Percentiles rank a stretch among this genome's conserved stretches.
phyloP scores from a whole-genome alignment of 2,329 filamentous ascomycete species.

The Eurotiales sp. region DNA sequence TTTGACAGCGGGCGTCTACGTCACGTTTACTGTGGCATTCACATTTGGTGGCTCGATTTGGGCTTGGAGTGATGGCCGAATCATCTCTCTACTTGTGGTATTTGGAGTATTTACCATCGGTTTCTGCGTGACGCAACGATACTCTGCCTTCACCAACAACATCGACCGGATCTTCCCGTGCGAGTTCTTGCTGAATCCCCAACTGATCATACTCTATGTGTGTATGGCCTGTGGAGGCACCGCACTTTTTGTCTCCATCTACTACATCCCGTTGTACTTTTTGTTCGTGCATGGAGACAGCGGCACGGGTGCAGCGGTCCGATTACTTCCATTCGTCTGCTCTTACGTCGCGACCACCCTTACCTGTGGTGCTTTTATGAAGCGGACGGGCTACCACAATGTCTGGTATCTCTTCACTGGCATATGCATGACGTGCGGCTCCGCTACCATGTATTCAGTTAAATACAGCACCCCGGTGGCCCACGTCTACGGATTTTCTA shows the following conservation, averaged over 20 bases:
- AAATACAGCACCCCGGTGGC: conserved; percentile 16
- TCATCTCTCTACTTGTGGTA: conserved; percentile 48
- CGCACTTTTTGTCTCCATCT: conserved; percentile 36
- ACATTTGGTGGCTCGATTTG: conserved; percentile 51
- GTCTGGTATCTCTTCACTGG: conserved; percentile 24
- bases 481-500: conserved; percentile 24
- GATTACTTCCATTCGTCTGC: conserved; percentile 24
- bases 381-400: conserved; percentile 18
- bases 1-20: conserved; percentile 39
- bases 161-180: conserved; percentile 48
- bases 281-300: conserved; percentile 47
- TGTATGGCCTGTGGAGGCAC: conserved; percentile 34
- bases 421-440: conserved; percentile 21
- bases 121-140: conserved; percentile 46
- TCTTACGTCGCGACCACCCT: conserved; percentile 19
- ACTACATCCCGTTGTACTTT: conserved; percentile 54
- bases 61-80: conserved; percentile 43
- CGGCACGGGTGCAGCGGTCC: conserved; percentile 24
- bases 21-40: conserved; percentile 45
- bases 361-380: conserved; percentile 20
- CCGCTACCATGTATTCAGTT: conserved; percentile 19
- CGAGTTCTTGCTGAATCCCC: conserved; percentile 40
- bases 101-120: conserved; percentile 42
- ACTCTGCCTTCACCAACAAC: conserved; percentile 39
- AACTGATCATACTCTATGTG: conserved; percentile 44